Percentiles rank a stretch among this genome's conserved stretches.
phyloP scores from a whole-genome alignment of 371 early-diverging fungal species.

The Blakeslea trispora region DNA sequence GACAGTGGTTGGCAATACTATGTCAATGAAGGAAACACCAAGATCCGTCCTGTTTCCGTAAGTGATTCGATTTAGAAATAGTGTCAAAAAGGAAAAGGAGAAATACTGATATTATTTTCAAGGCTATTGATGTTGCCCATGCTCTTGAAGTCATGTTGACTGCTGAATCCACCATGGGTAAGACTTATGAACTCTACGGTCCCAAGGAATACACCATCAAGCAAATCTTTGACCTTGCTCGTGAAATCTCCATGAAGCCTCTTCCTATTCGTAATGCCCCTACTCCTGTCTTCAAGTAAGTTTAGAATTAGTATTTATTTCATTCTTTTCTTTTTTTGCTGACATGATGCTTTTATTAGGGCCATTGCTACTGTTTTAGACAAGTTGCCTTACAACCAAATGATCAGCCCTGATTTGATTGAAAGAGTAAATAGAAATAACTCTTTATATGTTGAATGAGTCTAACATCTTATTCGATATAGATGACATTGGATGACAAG shows the following conservation, averaged over 20 bases:
- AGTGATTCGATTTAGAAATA: constrained; percentile 16
- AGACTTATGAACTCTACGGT: constrained; percentile 91
- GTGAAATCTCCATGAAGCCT: constrained; percentile 70
- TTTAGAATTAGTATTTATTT: background rate
- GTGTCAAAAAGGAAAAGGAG: background rate
- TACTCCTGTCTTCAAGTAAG: constrained; percentile 67
- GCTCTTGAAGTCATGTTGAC: constrained; percentile 77
- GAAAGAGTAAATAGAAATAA: constrained; percentile 42
- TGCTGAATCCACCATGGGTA: constrained; percentile 75
- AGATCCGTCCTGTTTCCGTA: constrained; percentile 83
- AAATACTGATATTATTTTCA: background rate
- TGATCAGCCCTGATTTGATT: constrained; percentile 54
- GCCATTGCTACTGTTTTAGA: constrained; percentile 41
- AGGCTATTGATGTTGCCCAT: constrained; percentile 88
- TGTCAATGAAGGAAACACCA: constrained; percentile 74
- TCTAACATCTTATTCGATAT: too few relatives aligned
- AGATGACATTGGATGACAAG: constrained; percentile 75
- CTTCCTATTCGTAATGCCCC: constrained; percentile 69
- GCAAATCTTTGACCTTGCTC: constrained; percentile 75
- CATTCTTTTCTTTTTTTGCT: too few relatives aligned
- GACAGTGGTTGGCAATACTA: constrained; percentile 65
- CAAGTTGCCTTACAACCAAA: constrained; percentile 53
- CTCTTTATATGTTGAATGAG: background rate
- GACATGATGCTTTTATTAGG: too few relatives aligned
- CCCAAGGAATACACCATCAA: constrained; percentile 75